Evolutionary conservation across 176 grass and related monocot genomes (phyloP).

Genomic region (Carex cristatella): DNA sequence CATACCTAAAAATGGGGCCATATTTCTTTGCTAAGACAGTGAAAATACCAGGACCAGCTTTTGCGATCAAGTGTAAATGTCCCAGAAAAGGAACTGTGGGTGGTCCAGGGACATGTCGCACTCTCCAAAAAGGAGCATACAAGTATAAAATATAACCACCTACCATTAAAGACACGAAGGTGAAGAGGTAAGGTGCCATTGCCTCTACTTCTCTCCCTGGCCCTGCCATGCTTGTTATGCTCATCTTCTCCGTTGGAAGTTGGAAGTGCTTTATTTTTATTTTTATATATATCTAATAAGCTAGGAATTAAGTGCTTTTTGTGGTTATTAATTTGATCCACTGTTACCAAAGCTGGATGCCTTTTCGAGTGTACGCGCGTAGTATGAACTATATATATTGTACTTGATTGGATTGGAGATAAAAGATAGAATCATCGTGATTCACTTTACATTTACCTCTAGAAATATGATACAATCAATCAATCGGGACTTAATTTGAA

Average conservation of each 20-base stretch:
- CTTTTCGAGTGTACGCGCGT: not conserved
- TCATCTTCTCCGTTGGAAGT: not conserved
- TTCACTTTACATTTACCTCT: not conserved
- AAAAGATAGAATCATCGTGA: not conserved
- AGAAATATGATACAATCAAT: not conserved
- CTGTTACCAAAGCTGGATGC: not conserved
- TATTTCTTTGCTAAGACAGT: constrained; percentile 58
- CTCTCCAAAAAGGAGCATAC: constrained; percentile 61
- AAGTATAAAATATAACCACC: constrained; percentile 56
- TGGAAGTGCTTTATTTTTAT: too few relatives aligned
- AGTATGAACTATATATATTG: not conserved
- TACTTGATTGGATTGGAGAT: not conserved
- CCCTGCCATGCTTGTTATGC: not conserved
- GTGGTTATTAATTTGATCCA: not conserved
- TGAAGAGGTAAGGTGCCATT: constrained; percentile 22
- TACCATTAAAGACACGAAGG: constrained; percentile 23
- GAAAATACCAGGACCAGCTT: constrained; percentile 59
- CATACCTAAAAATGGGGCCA: constrained; percentile 81
- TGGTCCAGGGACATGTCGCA: constrained; percentile 79
- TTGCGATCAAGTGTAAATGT: constrained; percentile 63
- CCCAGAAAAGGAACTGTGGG: constrained; percentile 49
- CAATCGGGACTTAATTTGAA: not conserved
- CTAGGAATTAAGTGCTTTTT: too few relatives aligned
- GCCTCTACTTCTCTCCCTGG: not conserved
- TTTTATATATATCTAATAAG: too few relatives aligned